Percentiles rank a stretch among this genome's conserved stretches.
These are phyloP conservation scores for Rhodotorula babjevae DNA, from an alignment of 768 basidiomycete species.

Conservation along the genomic window DNA sequence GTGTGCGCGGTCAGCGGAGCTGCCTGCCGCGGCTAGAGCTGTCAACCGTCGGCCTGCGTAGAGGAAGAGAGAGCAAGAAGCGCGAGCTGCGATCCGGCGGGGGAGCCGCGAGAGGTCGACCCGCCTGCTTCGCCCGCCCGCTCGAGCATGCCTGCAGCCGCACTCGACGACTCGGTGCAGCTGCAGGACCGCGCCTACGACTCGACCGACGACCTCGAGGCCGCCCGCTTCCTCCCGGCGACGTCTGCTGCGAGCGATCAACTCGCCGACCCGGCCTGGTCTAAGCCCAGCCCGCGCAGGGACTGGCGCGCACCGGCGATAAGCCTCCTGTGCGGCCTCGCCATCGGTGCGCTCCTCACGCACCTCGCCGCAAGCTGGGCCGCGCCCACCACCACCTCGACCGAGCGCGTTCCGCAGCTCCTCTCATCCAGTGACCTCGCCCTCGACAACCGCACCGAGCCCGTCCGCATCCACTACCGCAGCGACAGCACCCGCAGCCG, in stretches of 20 bases:
- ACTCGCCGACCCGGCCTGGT: not conserved
- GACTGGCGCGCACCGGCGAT: not conserved
- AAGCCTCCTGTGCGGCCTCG: not conserved
- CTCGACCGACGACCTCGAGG: not conserved
- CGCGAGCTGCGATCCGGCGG: too few relatives aligned
- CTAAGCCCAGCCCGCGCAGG: not conserved
- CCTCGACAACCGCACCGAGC: not conserved
- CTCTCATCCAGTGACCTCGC: not conserved
- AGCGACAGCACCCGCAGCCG: not conserved
- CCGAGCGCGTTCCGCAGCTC: not conserved
- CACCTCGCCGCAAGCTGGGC: not conserved
- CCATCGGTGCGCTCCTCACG: not conserved
- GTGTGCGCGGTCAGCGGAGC: too few relatives aligned
- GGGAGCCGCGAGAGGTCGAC: too few relatives aligned
- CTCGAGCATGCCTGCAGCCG: conserved; percentile 6
- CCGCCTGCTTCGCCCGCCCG: not conserved
- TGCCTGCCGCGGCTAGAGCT: too few relatives aligned
- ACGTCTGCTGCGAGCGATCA: too few relatives aligned
- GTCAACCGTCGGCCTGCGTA: too few relatives aligned
- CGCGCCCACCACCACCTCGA: not conserved
- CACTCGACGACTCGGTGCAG: conserved; percentile 27
- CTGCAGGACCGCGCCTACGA: conserved; percentile 15
- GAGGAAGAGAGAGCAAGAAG: too few relatives aligned
- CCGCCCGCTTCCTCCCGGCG: not conserved
- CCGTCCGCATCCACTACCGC: conserved; percentile 22